Conservation (phyloP, 305 asterid genomes). For the Fraxinus angustifolia region DNA sequence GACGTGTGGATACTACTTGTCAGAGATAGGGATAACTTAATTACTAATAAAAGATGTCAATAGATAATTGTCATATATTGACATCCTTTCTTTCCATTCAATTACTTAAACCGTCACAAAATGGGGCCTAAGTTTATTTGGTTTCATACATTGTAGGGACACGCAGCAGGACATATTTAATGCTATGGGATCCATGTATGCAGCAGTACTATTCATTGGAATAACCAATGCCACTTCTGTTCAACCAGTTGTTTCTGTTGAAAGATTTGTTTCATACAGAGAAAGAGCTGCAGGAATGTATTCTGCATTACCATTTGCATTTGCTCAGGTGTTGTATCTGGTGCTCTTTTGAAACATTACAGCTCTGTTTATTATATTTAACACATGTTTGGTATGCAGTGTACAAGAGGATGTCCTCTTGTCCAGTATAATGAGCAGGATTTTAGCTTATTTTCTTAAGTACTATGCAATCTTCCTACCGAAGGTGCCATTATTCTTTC, state of each 20-base stretch:
- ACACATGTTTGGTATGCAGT: neutral
- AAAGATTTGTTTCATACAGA: constrained; percentile 89
- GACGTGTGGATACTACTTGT: neutral
- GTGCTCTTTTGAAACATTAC: constrained; percentile 12
- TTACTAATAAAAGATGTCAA: constrained; percentile 7
- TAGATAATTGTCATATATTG: neutral
- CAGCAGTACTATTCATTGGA: constrained; percentile 83
- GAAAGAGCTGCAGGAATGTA: constrained; percentile 98
- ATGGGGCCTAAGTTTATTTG: constrained; percentile 9
- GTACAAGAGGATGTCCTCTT: neutral
- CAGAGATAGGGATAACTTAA: neutral
- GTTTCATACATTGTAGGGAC: constrained; percentile 50
- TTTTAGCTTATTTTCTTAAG: constrained; percentile 5
- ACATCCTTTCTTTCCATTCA: neutral
- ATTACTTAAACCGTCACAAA: neutral
- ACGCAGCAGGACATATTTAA: constrained; percentile 84
- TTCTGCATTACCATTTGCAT: constrained; percentile 87
- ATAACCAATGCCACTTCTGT: constrained; percentile 79
- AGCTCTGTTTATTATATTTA: constrained; percentile 1
- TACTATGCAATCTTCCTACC: neutral
- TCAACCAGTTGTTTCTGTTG: constrained; percentile 93
- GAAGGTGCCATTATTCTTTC: neutral
- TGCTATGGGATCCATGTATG: constrained; percentile 94
- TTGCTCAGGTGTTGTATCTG: constrained; percentile 66
- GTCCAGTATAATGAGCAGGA: neutral